These are phyloP conservation scores for Salix koriyanagi DNA, from an alignment of 345 rosid species.

Conservation along the genomic window DNA sequence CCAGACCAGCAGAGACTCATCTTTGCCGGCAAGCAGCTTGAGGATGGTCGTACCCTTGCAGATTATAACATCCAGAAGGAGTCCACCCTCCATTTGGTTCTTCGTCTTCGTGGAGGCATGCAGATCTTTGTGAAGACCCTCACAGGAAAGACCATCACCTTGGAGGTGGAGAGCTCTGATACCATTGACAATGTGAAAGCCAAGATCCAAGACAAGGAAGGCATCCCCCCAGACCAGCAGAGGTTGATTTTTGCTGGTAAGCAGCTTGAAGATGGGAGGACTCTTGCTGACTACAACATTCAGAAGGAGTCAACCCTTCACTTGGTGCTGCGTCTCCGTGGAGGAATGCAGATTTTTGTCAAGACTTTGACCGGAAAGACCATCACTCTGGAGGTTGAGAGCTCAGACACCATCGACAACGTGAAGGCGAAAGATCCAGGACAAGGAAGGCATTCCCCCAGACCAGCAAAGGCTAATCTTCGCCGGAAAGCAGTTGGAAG, in stretches of 20 bases:
- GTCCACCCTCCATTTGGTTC: conserved; percentile 36
- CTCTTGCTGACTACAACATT: conserved; percentile 43
- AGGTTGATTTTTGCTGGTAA: conserved; percentile 43
- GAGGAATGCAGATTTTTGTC: conserved; percentile 44
- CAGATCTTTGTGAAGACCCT: conserved; percentile 45
- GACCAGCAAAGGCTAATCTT: conserved; percentile 51
- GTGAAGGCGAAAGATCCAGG: conserved; percentile 51
- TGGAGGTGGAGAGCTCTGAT: conserved; percentile 45
- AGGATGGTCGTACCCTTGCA: conserved; percentile 37
- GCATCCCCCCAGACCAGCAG: conserved; percentile 46
- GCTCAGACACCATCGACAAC: conserved; percentile 45
- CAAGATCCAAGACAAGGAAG: conserved; percentile 43
- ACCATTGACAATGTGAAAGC: conserved; percentile 40
- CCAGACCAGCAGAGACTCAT: conserved; percentile 44
- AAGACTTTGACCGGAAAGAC: conserved; percentile 40
- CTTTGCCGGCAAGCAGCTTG: conserved; percentile 40
- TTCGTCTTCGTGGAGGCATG: conserved; percentile 42
- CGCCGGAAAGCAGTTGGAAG: conserved; percentile 48
- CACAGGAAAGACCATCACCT: conserved; percentile 40
- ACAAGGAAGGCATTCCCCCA: conserved; percentile 48
- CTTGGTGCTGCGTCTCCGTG: conserved; percentile 37
- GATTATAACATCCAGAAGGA: conserved; percentile 42
- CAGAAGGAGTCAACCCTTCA: conserved; percentile 45
- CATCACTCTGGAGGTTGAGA: conserved; percentile 44
- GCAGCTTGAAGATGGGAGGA: conserved; percentile 44